Evolutionary conservation across 495 filamentous ascomycete genomes (phyloP), one percentile per base, ranked within the genome.

Genomic region (Hypoxylon fragiforme): DNA sequence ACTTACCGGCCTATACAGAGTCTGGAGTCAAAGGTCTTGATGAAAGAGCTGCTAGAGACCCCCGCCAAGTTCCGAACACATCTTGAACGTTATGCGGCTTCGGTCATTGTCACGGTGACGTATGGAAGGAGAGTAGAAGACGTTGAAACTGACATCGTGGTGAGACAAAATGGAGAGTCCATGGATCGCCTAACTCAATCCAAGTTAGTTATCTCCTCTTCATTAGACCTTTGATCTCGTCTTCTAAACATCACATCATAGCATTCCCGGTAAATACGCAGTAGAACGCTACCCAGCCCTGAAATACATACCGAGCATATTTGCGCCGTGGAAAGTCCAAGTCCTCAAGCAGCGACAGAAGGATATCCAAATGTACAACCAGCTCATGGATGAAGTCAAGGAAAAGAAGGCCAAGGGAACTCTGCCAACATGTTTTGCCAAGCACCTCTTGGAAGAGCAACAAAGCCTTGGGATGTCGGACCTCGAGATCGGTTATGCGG

Each of bases 141-240:
- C 14, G 68, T 83, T 22, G 67, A 78, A 22, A 77, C 77, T 13
- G 69, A 79, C 38, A 68, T 77, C 21, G 77, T 86, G 14, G 71
- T 74, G 9, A 67, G 73, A 32, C 70, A 78, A 14, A 79, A 83
- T 32, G 64, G 50, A 36, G 68, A 82, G 47, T 79, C 77, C 12
- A 83, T 85, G 79, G 77, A 77, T 12, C 80, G 80, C 48, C 68
- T 80, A 45, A 79, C 81, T 7, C 74, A 72, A n/a, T 72, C 84
- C 50, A 85, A 84, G 70, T 69, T 35, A 48, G 55, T 42, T n/a
- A n/a, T n/a, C n/a, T n/a, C n/a, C 16, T 52, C 2, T 19, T 38
- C 12, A 13, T 28, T 8, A 14, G 18, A 1, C 20, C 8, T 21
- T 53, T 32, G 7, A 28, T 43, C 18, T 21, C 4, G 2, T 16